Evolutionary conservation across 345 rosid genomes (phyloP).

Genomic region (Capsella bursapastoris): DNA sequence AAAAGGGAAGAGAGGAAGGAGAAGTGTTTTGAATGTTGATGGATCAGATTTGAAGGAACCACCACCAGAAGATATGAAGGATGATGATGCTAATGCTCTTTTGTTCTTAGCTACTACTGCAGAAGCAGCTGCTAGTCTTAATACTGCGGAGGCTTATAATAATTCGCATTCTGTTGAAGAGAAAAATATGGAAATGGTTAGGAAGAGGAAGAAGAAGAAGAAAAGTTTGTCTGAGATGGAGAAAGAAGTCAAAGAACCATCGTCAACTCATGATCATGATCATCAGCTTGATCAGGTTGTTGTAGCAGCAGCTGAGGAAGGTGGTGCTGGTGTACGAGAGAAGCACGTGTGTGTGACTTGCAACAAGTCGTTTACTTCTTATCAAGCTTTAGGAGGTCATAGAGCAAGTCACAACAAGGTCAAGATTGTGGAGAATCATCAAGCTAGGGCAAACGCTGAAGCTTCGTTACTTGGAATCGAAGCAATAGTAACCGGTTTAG

Average conservation of each 20-base stretch:
- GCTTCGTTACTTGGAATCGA: conserved; percentile 39
- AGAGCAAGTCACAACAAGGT: conserved; percentile 58
- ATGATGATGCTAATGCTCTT: conserved; percentile 43
- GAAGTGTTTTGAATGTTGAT: conserved; percentile 31
- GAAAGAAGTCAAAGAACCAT: conserved; percentile 22
- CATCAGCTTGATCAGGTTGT: conserved; percentile 22
- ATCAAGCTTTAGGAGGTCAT: conserved; percentile 65
- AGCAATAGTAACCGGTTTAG: conserved; percentile 32
- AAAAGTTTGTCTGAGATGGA: conserved; percentile 49
- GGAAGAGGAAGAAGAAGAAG: conserved; percentile 44
- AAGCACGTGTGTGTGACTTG: conserved; percentile 49
- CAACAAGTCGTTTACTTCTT: conserved; percentile 51
- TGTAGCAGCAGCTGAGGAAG: conserved; percentile 21
- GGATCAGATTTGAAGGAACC: conserved; percentile 29
- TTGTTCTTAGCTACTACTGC: conserved; percentile 44
- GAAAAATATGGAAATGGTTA: conserved; percentile 1
- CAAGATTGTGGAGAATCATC: conserved; percentile 38
- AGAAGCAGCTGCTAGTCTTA: conserved; percentile 30
- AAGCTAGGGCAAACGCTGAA: conserved; percentile 42
- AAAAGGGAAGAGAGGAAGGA: conserved; percentile 51
- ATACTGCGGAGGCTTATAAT: conserved; percentile 9
- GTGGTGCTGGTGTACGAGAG: conserved; percentile 20
- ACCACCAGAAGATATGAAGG: conserved; percentile 21
- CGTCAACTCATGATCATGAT: conserved; percentile 19
- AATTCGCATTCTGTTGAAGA: conserved; percentile 11